Percentiles rank a stretch among this genome's conserved stretches.
phyloP scores from a whole-genome alignment of 1,139 yeast genomes.

The Geotrichum macrosporum region DNA sequence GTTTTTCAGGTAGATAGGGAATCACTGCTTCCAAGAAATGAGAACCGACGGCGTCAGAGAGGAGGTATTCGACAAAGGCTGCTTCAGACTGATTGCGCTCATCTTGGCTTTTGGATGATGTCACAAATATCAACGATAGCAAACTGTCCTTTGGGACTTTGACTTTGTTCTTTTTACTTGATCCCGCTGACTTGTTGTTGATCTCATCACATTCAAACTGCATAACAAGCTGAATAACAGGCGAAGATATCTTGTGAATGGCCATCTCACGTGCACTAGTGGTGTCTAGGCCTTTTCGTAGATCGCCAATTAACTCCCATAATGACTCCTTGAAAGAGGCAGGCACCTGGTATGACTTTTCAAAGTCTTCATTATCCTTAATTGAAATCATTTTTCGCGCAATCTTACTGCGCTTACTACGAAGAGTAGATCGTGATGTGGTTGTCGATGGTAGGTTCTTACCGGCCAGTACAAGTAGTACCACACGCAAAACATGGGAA shows the following conservation, averaged over 20 bases:
- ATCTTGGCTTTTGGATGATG: constrained; percentile 21
- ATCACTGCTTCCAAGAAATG: constrained; percentile 78
- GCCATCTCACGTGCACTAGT: constrained; percentile 63
- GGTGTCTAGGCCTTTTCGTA: constrained; percentile 42
- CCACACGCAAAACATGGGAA: constrained; percentile 76
- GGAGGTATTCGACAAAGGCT: constrained; percentile 74
- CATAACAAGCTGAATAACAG: constrained; percentile 74
- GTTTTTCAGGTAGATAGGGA: constrained; percentile 60
- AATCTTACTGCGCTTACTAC: constrained; percentile 82
- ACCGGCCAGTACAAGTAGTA: constrained; percentile 70
- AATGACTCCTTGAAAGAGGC: constrained; percentile 54
- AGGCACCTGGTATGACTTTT: constrained; percentile 64
- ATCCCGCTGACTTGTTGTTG: constrained; percentile 36
- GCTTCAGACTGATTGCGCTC: constrained; percentile 60
- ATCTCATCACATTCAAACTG: constrained; percentile 80
- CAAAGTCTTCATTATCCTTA: constrained; percentile 49
- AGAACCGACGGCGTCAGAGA: constrained; percentile 86
- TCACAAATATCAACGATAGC: constrained; percentile 28
- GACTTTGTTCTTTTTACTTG: constrained; percentile 37
- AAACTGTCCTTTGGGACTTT: constrained; percentile 68
- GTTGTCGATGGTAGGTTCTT: constrained; percentile 76
- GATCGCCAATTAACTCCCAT: constrained; percentile 32
- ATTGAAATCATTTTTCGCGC: constrained; percentile 93
- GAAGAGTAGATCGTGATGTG: constrained; percentile 57
- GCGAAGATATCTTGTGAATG: constrained; percentile 77